Conservation (phyloP, 768 basidiomycete genomes). For the Agrocybe pediades region DNA sequence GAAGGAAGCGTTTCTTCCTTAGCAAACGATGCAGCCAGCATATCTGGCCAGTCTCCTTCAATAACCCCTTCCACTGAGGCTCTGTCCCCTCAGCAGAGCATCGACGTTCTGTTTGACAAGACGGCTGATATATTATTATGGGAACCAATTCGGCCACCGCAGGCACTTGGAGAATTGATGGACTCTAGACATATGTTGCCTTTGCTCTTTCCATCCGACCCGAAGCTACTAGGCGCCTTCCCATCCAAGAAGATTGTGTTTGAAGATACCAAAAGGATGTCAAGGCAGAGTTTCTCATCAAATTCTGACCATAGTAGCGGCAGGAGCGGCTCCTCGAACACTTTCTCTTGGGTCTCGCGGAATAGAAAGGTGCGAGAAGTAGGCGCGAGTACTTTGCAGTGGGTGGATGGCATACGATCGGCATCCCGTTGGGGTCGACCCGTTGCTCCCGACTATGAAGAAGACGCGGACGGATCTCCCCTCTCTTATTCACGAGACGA, state of each 20-base stretch:
- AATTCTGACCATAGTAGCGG: slow-evolving; percentile 31
- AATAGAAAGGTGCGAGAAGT: slow-evolving; percentile 64
- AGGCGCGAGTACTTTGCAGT: slow-evolving; percentile 59
- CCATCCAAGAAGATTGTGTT: slow-evolving; percentile 48
- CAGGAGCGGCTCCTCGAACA: slow-evolving; percentile 35
- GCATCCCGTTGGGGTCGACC: slow-evolving; percentile 62
- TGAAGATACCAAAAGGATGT: slow-evolving; percentile 27
- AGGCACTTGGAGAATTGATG: slow-evolving; percentile 85
- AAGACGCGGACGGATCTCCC: slow-evolving; percentile 40
- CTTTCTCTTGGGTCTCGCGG: slow-evolving; percentile 60
- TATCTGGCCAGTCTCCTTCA: slow-evolving; percentile 33
- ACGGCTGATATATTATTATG: slow-evolving; percentile 65
- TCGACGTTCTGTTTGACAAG: slow-evolving; percentile 83
- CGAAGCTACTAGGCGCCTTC: slow-evolving; percentile 71
- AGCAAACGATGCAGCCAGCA: slow-evolving; percentile 40
- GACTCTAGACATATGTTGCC: slow-evolving; percentile 95
- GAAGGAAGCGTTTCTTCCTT: slow-evolving; percentile 58
- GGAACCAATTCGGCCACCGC: slow-evolving; percentile 77
- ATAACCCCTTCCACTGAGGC: slow-evolving; percentile 37
- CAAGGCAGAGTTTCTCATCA: slow-evolving; percentile 19
- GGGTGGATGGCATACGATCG: slow-evolving; percentile 68
- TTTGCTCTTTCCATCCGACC: slow-evolving; percentile 79
- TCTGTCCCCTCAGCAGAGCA: slow-evolving; percentile 47
- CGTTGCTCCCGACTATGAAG: slow-evolving; percentile 36
- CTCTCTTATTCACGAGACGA: slow-evolving; percentile 23